phyloP scores from a whole-genome alignment of 2,329 filamentous ascomycete genomes.

The Cordyceps javanica region DNA sequence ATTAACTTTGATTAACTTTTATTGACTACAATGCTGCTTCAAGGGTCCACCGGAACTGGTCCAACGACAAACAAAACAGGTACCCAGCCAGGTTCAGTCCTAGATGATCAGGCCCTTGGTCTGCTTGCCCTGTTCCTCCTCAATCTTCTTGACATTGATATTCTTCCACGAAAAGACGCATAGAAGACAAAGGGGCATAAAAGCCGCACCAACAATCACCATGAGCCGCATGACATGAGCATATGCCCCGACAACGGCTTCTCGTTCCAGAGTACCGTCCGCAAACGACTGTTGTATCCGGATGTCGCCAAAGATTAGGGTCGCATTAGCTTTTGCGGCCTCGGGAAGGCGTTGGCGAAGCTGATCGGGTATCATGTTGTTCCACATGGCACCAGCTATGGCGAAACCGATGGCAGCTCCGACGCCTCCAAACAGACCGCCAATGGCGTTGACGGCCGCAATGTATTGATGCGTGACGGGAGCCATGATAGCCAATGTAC shows the following conservation, averaged over 20 bases:
- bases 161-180: conserved; percentile 33
- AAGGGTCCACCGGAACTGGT: too few relatives aligned
- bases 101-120: conserved; percentile 4
- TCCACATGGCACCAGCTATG: conserved; percentile 58
- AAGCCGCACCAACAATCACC: conserved; percentile 32
- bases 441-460: conserved; percentile 50
- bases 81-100: too few relatives aligned
- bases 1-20: too few relatives aligned
- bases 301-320: conserved; percentile 41
- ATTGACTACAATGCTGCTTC: too few relatives aligned
- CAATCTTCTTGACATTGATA: conserved; percentile 33
- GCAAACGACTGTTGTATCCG: conserved; percentile 43
- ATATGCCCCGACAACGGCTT: conserved; percentile 55
- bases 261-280: conserved; percentile 39
- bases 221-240: conserved; percentile 32
- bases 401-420: conserved; percentile 52
- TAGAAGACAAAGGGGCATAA: conserved; percentile 29
- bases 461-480: conserved; percentile 49
- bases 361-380: conserved; percentile 40
- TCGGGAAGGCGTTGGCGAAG: conserved; percentile 38
- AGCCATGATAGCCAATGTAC: conserved; percentile 52
- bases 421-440: conserved; percentile 52
- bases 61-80: too few relatives aligned
- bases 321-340: conserved; percentile 27
- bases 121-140: conserved; percentile 25